Evolutionary conservation across 2,329 filamentous ascomycete genomes (phyloP), one percentile per base, ranked within the genome.

Genomic region (Aspergillus sp.): DNA sequence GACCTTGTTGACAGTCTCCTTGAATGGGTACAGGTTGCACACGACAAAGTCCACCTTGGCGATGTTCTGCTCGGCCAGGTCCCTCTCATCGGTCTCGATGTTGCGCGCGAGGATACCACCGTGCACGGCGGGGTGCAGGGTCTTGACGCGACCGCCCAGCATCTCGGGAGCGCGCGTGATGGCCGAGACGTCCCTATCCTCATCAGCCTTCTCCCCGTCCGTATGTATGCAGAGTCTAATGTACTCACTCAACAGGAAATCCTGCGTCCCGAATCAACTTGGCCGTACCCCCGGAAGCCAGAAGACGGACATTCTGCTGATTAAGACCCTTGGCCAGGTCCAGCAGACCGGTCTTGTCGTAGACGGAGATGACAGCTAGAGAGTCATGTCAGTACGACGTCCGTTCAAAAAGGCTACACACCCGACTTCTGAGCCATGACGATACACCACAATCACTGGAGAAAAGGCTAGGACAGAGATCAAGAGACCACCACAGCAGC

Each of bases 1-100:
- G 75, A 94, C 83, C 78, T 96, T 94, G 60, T 89, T 86, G 59
- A 98, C 83, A 30, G 93, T 98, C 68, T 97, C 90, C 76, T 96
- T 96, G 82, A 98, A 98, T 8, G 93, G 93, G 72, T 98, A 97
- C 47, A 98, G 80, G 74, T 98, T 98, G 84, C 93, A 97, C 66
- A 98, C 85, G 59, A 95, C 88, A 61, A 85, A 94, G 78, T 94
- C 88, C 50, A 95, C 88, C 74, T 94, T 94, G 74, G 86, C 80
- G 68, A 95, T 95, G 72, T 89, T 93, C 73, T 94, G 88, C 69
- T 93, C 86, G 44, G 88, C 88, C 43, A 98, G 83, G 65, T 98
- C 93, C 72, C 95, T 94, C 73, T 97, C 88, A 71, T 98, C 93
- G 9, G 90, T 91, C 57, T 86, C 89, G 57, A 97, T 84, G 71